Conservation (phyloP, 805 yeast genomes). For the Candida suzukii region DNA sequence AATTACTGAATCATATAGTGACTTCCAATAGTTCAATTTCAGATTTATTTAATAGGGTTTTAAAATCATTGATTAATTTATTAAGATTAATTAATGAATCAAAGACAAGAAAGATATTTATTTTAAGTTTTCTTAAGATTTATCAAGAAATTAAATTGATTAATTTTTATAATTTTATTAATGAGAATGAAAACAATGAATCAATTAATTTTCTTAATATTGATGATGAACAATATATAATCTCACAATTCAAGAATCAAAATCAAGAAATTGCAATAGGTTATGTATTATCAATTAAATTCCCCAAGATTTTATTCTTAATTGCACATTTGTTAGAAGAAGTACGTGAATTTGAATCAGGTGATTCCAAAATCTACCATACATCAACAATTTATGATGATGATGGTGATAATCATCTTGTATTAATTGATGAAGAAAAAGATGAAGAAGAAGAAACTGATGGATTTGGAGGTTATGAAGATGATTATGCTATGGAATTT, state of each 20-base stretch:
- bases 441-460: constrained; percentile 15
- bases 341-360: constrained; percentile 49
- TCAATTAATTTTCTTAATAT: background rate
- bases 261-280: constrained; percentile 7
- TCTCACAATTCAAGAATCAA: background rate
- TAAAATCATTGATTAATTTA: constrained; percentile 20
- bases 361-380: constrained; percentile 52
- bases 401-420: constrained; percentile 22
- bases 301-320: constrained; percentile 21
- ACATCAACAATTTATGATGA: constrained; percentile 31
- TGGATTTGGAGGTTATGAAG: constrained; percentile 8
- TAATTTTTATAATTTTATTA: background rate
- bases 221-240: background rate
- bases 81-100: constrained; percentile 61
- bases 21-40: constrained; percentile 17
- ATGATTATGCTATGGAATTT: constrained; percentile 20
- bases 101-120: constrained; percentile 51
- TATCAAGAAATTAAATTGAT: constrained; percentile 10
- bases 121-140: constrained; percentile 22
- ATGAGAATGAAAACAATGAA: background rate
- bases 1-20: constrained; percentile 24
- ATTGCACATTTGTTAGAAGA: constrained; percentile 56
- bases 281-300: constrained; percentile 13
- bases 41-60: constrained; percentile 9
- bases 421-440: constrained; percentile 14